phyloP scores from a whole-genome alignment of 2,329 filamentous ascomycete species.

The Tolypocladium album region DNA sequence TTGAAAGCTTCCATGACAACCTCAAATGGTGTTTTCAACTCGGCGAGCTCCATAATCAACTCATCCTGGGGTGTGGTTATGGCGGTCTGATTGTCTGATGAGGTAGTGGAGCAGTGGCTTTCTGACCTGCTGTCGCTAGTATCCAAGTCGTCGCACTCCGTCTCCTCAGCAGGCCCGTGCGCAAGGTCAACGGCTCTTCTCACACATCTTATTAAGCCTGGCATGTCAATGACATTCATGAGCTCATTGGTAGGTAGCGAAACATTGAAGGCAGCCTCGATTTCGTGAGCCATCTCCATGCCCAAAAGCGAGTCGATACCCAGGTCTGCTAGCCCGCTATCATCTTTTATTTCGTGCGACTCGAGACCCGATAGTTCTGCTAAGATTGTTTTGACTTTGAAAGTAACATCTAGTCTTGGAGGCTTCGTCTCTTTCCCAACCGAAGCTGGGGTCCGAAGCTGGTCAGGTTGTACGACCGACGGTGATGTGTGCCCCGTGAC shows the following conservation, averaged over 20 bases:
- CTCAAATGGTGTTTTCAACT: not conserved
- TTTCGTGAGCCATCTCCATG: conserved; percentile 15
- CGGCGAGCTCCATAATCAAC: not conserved
- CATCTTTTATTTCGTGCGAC: not conserved
- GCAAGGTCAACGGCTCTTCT: not conserved
- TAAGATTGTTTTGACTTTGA: not conserved
- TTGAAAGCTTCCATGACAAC: not conserved
- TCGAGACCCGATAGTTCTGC: not conserved
- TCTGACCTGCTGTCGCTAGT: not conserved
- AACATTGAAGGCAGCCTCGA: conserved; percentile 25
- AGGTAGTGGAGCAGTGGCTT: not conserved
- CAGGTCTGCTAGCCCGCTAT: conserved; percentile 1
- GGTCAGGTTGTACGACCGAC: not conserved
- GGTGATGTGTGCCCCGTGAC: not conserved
- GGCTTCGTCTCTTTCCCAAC: not conserved
- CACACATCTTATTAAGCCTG: conserved; percentile 1
- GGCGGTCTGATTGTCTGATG: not conserved
- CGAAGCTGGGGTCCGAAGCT: not conserved
- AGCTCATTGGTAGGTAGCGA: conserved; percentile 4
- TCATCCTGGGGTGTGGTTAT: not conserved
- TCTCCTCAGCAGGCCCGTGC: too few relatives aligned
- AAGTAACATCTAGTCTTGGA: not conserved
- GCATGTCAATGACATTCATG: conserved; percentile 1
- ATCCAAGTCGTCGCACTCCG: not conserved
- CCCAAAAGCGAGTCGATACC: conserved; percentile 1